A percentile compares a stretch with the other conserved stretches of the same genome.
These are phyloP conservation scores for Lachancea cidri DNA, from an alignment of 805 yeast genomes.

Conservation along the genomic window DNA sequence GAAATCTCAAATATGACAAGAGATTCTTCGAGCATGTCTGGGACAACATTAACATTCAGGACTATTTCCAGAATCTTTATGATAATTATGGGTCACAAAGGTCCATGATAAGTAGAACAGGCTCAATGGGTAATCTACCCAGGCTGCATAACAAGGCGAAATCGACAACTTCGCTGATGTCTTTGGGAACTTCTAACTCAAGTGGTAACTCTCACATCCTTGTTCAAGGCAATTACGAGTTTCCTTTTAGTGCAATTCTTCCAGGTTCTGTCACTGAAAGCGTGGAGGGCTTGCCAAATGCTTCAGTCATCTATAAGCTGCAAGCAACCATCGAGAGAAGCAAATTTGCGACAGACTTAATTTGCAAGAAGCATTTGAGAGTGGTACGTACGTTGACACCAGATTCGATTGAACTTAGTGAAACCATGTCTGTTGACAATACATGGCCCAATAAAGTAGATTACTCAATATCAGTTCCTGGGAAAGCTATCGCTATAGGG, in stretches of 20 bases:
- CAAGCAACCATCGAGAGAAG: conserved; percentile 83
- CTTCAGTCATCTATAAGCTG: conserved; percentile 63
- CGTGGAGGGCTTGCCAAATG: conserved; percentile 83
- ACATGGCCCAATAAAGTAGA: conserved; percentile 95
- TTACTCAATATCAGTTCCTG: conserved; percentile 79
- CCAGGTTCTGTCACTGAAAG: conserved; percentile 87
- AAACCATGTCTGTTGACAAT: conserved; percentile 89
- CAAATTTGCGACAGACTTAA: conserved; percentile 60
- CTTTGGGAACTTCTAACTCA: conserved; percentile 25
- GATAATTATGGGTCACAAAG: conserved; percentile 19
- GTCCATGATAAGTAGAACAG: conserved; percentile 14
- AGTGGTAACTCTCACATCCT: conserved; percentile 37
- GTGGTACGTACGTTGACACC: conserved; percentile 83
- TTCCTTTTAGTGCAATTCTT: conserved; percentile 79
- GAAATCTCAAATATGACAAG: conserved; percentile 50
- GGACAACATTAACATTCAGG: conserved; percentile 60
- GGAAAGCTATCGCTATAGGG: conserved; percentile 88
- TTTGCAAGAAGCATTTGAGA: conserved; percentile 66
- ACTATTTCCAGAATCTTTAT: conserved; percentile 31
- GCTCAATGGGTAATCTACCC: conserved; percentile 19
- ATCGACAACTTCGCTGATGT: conserved; percentile 32
- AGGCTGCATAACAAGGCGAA: conserved; percentile 29
- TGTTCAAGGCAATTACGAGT: conserved; percentile 76
- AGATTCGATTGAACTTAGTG: conserved; percentile 81
- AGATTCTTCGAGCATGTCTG: conserved; percentile 71